phyloP scores from a whole-genome alignment of 2,329 filamentous ascomycete species.

The Plenodomus tracheiphilus region DNA sequence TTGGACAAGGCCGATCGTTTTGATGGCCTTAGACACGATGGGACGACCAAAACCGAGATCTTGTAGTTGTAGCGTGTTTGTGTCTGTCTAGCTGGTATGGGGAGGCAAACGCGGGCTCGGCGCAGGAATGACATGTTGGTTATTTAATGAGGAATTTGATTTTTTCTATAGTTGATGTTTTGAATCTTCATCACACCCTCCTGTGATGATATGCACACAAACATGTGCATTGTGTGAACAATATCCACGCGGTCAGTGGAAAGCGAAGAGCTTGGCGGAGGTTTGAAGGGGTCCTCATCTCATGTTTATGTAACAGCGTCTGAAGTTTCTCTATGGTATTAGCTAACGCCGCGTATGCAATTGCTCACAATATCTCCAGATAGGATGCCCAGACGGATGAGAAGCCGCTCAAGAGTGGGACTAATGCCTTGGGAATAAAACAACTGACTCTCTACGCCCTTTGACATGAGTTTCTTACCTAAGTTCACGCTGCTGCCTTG shows the following conservation, averaged over 20 bases:
- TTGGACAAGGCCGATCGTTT: constrained; percentile 1
- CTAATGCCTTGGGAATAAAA: not conserved
- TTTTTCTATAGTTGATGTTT: not conserved
- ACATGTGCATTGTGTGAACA: not conserved
- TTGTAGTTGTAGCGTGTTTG: not conserved
- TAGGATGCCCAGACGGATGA: not conserved
- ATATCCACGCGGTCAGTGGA: not conserved
- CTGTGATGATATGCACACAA: not conserved
- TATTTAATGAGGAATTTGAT: constrained; percentile 4
- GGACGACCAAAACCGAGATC: constrained; percentile 2
- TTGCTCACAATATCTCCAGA: not conserved
- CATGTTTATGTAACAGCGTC: not conserved
- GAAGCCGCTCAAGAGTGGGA: not conserved
- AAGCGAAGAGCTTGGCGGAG: not conserved
- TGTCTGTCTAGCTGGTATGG: not conserved
- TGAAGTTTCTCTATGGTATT: not conserved
- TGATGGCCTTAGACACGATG: not conserved
- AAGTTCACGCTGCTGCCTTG: not conserved
- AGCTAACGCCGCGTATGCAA: not conserved
- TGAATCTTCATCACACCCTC: not conserved
- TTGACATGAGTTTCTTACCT: not conserved
- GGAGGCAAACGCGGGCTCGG: not conserved
- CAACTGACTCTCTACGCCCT: not conserved
- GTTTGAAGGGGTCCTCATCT: not conserved
- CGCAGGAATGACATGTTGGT: constrained; percentile 1